Evolutionary conservation across 139 green algal genomes (phyloP).

Genomic region (Yamagishiella unicocca): DNA sequence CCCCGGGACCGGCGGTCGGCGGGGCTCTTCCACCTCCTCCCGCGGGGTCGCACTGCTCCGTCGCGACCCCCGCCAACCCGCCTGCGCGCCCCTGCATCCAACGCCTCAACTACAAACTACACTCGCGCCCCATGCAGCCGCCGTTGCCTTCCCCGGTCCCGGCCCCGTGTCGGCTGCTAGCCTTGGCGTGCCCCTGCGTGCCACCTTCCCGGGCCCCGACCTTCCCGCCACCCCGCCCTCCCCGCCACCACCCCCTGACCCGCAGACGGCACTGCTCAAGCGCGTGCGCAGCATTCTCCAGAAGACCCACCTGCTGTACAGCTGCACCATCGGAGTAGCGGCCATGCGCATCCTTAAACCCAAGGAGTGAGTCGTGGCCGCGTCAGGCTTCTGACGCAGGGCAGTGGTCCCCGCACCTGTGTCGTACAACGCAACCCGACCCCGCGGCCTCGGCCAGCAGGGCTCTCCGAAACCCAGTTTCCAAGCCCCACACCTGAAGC

Average conservation of each 20-base stretch:
- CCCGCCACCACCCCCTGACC: not conserved
- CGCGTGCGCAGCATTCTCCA: constrained; percentile 32
- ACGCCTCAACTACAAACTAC: not conserved
- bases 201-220: not conserved
- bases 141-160: not conserved
- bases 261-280: constrained; percentile 30
- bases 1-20: too few relatives aligned
- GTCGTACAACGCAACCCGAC: too few relatives aligned
- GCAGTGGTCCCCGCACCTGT: too few relatives aligned
- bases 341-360: constrained; percentile 35
- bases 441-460: not conserved
- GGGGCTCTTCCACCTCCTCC: too few relatives aligned
- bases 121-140: not conserved
- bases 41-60: too few relatives aligned
- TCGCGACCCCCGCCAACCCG: too few relatives aligned
- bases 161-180: not conserved
- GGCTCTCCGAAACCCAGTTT: not conserved
- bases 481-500: not conserved
- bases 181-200: not conserved
- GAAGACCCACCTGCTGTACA: constrained; percentile 52
- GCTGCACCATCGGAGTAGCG: constrained; percentile 34
- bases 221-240: not conserved
- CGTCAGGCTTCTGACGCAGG: too few relatives aligned
- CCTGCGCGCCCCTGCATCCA: not conserved
- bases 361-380: constrained; percentile 25